Evolutionary conservation across 768 basidiomycete genomes (phyloP).

Genomic region (Flagelloscypha sp.): DNA sequence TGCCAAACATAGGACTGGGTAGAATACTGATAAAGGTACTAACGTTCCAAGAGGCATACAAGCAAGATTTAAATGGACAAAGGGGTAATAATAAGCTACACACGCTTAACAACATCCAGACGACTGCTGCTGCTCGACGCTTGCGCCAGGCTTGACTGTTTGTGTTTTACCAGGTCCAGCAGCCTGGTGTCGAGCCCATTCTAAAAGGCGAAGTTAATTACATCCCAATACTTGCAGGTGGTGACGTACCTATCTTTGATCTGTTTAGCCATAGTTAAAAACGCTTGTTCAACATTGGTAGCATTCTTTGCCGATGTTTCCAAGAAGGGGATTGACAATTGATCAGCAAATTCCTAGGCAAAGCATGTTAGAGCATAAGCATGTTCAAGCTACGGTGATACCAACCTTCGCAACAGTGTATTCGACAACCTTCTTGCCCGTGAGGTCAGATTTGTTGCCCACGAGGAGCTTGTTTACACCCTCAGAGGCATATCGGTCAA

Average conservation of each 20-base stretch:
- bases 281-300: constrained; percentile 97
- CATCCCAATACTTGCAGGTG: background rate
- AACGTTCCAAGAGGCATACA: background rate
- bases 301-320: constrained; percentile 99
- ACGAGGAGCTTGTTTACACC: constrained; percentile 98
- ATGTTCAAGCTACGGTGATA: background rate
- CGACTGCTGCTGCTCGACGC: constrained; percentile 65
- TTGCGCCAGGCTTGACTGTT: constrained; percentile 79
- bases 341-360: constrained; percentile 85
- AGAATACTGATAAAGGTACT: constrained; percentile 6
- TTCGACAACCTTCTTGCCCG: constrained; percentile 92
- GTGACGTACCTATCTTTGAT: constrained; percentile 75
- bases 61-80: background rate
- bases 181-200: constrained; percentile 75
- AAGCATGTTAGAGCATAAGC: constrained; percentile 6
- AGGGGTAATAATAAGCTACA: background rate
- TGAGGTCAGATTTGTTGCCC: constrained; percentile 98
- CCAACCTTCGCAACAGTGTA: constrained; percentile 78
- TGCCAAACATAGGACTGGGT: constrained; percentile 3
- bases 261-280: constrained; percentile 97
- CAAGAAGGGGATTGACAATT: constrained; percentile 87
- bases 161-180: constrained; percentile 72
- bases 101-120: constrained; percentile 70
- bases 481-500: constrained; percentile 93
- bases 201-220: constrained; percentile 27